Conservation (phyloP, 352 stramenopile genomes). For the Globisporangium okanoganense region DNA sequence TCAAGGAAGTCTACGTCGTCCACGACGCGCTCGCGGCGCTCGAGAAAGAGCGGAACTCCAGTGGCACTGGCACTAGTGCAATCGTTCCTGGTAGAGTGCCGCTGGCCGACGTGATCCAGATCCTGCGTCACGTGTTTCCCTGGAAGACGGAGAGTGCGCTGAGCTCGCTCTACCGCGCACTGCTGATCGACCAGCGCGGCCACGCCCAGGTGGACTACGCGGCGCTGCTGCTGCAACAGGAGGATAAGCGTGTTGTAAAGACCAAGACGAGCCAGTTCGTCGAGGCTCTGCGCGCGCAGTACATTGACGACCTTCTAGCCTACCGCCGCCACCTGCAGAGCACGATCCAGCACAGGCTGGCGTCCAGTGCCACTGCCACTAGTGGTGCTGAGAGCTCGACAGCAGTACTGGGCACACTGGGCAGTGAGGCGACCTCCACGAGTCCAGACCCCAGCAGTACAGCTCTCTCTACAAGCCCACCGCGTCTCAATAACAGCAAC, state of each 20-base stretch:
- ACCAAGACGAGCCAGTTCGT: slow-evolving; percentile 16
- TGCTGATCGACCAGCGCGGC: slow-evolving; percentile 44
- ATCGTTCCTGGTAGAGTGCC: slow-evolving; percentile 24
- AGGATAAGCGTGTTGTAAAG: slow-evolving; percentile 10
- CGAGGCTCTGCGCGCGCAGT: slow-evolving; percentile 49
- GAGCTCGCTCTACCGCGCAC: slow-evolving; percentile 33
- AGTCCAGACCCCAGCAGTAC: background rate
- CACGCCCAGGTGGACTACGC: slow-evolving; percentile 37
- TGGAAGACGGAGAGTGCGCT: slow-evolving; percentile 56
- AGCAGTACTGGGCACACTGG: background rate
- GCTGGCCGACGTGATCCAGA: slow-evolving; percentile 40
- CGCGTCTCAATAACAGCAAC: background rate
- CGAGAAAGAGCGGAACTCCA: slow-evolving; percentile 44
- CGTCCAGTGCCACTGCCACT: background rate
- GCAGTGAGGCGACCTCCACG: background rate
- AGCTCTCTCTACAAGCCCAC: background rate
- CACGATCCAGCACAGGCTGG: slow-evolving; percentile 25
- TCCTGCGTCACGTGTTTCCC: slow-evolving; percentile 45
- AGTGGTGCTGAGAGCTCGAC: background rate
- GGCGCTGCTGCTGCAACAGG: slow-evolving; percentile 28
- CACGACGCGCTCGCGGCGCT: slow-evolving; percentile 45
- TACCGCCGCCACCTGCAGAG: slow-evolving; percentile 43
- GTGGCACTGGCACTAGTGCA: background rate
- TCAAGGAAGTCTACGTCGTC: slow-evolving; percentile 34
- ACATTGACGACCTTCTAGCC: slow-evolving; percentile 55